Base-by-base conservation (phyloP, 164 flowering plant species). In the Sedum album region DNA sequence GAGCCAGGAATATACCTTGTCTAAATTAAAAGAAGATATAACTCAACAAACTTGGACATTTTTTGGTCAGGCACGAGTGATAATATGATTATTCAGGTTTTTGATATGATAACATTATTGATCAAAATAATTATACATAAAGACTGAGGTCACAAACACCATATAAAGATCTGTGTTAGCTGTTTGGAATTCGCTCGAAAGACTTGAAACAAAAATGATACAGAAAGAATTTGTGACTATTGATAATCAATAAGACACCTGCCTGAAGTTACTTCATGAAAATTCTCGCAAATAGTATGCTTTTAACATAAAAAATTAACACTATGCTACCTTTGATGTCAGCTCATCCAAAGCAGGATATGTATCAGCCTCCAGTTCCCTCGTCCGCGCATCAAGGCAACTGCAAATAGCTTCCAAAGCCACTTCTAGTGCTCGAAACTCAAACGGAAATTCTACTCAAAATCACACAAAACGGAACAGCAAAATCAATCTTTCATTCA, bases 291-390 rank as follows among this genome's bases (percentile, higher is more conserved):
- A 53, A 23, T 23, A 53, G 8, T 18, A 53, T 21, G 30, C 26
- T 21, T 18, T 21, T 21, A 53, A 30, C 15, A 53, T 23, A 23
- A 53, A 1, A 23, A 53, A 23, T 30, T 13, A 53, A 53, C 60
- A 21, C 28, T 23, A 53, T 23, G 26, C 28, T 53, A 87, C 97
- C 88, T 89, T 88, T 60, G 93, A 86, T 14, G 98, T 91, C 42
- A 94, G 88, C 81, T 91, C 93, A 76, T 94, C 97, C 63, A 94
- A 77, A 71, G 98, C 97, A 55, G 98, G 97, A 78, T 94, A 91
- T 55, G 97, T 86, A 68, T 83, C 91, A 77, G 85, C 79, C 78
- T 91, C 98, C 73, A 94, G 67, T 68, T 94, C 97, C 51, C 83
- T 82, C 41, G 98, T 89, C 21, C 94, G 95, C 14, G 97, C 97